Evolutionary conservation across 2,329 filamentous ascomycete genomes (phyloP), one percentile per base, ranked within the genome.

Genomic region (Lasiodiplodia theobromae): DNA sequence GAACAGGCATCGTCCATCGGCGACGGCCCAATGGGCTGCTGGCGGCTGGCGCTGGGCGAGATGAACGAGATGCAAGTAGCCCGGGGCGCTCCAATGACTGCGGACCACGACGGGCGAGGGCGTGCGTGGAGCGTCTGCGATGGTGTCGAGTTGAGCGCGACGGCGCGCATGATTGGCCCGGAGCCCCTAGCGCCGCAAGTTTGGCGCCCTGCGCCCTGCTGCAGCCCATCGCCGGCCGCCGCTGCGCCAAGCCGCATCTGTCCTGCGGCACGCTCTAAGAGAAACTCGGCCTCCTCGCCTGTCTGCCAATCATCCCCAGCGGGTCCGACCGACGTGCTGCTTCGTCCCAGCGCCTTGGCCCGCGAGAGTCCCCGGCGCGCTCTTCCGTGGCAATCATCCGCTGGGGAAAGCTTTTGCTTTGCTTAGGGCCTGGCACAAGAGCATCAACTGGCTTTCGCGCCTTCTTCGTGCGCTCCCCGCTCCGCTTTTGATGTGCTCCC

Each of bases 341-440:
- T n/a, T 4, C 11, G 56, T n/a, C 37, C 40, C 40, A 4, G 25
- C 18, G 58, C 40, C 58, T 18, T 62, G 58, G 38, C 58, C 58
- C 8, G 3, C 14, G 8, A n/a, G 14, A 23, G 40, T n/a, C 40
- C 58, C 58, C 58, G 34, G 40, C 58, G 58, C 40, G 6, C 25
- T 34, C 11, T 34, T n/a, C 58, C 58, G 40, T 34, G 58, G 58
- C 58, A 62, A 62, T 62, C 58, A 62, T 62, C 58, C 58, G 58
- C 58, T 38, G 54, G 34, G 31, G 54, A 28, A 57, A 40, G 54
- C 28, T 12, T n/a, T 57, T 57, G 57, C 57, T 34, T 62, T 62
- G 57, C 40, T 49, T 62, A 28, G 57, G 31, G 6, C 57, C 28
- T 34, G 18, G 16, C 40, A 5, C 25, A 8, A 2, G 6, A 11